phyloP scores from a whole-genome alignment of 2,329 filamentous ascomycete genomes.

The Lachnellula cervina region DNA sequence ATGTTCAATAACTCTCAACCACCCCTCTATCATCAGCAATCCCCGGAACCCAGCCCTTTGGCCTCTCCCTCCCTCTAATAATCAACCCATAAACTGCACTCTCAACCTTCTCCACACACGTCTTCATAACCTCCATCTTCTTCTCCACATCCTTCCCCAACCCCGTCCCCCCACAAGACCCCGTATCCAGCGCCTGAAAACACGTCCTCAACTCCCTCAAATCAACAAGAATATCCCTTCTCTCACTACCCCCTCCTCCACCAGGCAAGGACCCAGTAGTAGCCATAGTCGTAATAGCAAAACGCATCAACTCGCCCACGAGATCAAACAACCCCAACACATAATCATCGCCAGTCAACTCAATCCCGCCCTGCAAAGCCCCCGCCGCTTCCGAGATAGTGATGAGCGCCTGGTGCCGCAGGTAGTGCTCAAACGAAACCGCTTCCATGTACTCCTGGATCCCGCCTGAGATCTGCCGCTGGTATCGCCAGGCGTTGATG shows the following conservation, averaged over 20 bases:
- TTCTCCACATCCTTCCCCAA: constrained; percentile 61
- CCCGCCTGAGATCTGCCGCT: constrained; percentile 67
- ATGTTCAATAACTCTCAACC: constrained; percentile 28
- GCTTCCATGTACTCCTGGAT: constrained; percentile 96
- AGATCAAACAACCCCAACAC: constrained; percentile 88
- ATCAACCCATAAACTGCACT: constrained; percentile 80
- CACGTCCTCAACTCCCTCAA: constrained; percentile 71
- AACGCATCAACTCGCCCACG: constrained; percentile 94
- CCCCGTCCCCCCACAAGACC: constrained; percentile 43
- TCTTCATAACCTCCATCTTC: constrained; percentile 83
- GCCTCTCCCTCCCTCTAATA: constrained; percentile 81
- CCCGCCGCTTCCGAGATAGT: constrained; percentile 55
- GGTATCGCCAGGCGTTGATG: constrained; percentile 79
- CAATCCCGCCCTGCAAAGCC: constrained; percentile 47
- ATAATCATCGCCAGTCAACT: constrained; percentile 77
- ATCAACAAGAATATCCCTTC: constrained; percentile 69
- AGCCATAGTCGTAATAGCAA: constrained; percentile 83
- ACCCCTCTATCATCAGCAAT: constrained; percentile 35
- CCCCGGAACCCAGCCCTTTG: constrained; percentile 89
- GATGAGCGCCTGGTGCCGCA: constrained; percentile 71
- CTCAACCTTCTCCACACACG: constrained; percentile 92
- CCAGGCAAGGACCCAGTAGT: constrained; percentile 49
- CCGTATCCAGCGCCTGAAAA: constrained; percentile 67
- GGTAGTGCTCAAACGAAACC: constrained; percentile 81
- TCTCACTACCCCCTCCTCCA: constrained; percentile 22